Base-by-base conservation (phyloP, 1,139 yeast genomes). In the Meyerozyma carpophila region DNA sequence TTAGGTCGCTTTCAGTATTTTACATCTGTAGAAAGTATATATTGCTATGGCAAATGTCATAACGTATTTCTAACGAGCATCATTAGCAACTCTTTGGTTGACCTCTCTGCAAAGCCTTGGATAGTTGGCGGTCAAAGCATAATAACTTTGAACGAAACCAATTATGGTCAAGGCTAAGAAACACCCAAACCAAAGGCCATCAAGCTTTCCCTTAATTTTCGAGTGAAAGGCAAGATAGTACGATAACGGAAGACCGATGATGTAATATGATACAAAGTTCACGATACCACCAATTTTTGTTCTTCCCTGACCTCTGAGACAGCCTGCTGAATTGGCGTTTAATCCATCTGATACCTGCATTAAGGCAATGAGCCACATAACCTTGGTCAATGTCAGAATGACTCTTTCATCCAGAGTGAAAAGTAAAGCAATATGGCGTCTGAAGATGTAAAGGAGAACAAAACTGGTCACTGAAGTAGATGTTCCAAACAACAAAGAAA, bases 291-390 rank as follows among this genome's bases (percentile, higher is more conserved):
- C 83, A 41, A 79, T 77, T 51, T 71, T 75, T 18, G 81, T 79
- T 53, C 75, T 73, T 14, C 83, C 83, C 55, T 79, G 82, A 11
- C 84, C 84, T 48, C 83, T 63, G 39, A 79, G 65, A 49, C 82
- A 76, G 3, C 84, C 84, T 3, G 83, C 83, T 5, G 80, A 73
- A 43, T 76, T 77, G 8, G 82, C 80, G 57, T 78, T 79, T 64
- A 76, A 62, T 1, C 81, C 78, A 58, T 79, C 84, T 31, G 77
- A 74, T 14, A 78, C 62, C 58, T 78, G 83, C 74, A 77, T 76
- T 27, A 73, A 54, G 1, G 83, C 81, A 45, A 79, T 68, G 34
- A 75, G 58, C 65, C 81, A 78, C 73, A 78, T 69, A 10, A 77
- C 69, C 4, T 53, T 51, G n/a, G 62, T 57, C 10, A 77, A 70